Evolutionary conservation across 78 protist genomes (phyloP), one percentile per base, ranked within the genome.

Genomic region (Diacronema lutheri): DNA sequence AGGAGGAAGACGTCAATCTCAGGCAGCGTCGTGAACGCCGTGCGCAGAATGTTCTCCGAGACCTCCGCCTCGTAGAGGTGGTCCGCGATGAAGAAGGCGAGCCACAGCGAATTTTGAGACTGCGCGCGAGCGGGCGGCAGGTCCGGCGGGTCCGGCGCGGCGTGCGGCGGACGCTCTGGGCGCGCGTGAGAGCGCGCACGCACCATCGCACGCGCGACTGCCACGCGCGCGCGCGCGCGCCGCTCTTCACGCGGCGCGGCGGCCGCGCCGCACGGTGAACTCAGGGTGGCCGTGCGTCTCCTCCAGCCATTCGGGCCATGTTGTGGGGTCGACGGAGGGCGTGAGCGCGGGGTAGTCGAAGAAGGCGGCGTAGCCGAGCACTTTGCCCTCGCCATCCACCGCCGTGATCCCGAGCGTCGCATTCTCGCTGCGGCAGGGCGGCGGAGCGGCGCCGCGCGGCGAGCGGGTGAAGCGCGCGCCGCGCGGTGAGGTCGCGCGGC

Each of bases 351-450:
- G 84, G 68, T 11, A 58, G 71, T 79, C 71, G 33, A 13, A 29
- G 68, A 79, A 79, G 25, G 84, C 84, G 23, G 74, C 84, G 69
- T 29, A 79, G 41, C 69, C 84, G 69, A 50, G 1, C n/a, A 61
- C 56, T 21, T 0, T 6, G 10, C 69, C 84, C 33, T 50, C 23
- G 33, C 9, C 68, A 26, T 79, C 55, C 16, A 79, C 56, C 40
- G 68, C 84, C 20, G 68, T 58, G 84, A 79, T 29, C n/a, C 62
- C 33, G 66, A 79, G 50, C 44, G 35, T 9, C 31, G 84, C 66
- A 0, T n/a, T 55, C 84, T 79, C 84, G 41, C 76, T 69, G 44
- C 76, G 73, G n/a, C 7, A 26, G 21, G 66, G 71, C 44, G 44
- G 76, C 44, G 44, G 76, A 2, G 44, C 14, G 44, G 31, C 29